phyloP scores from a whole-genome alignment of 2,329 filamentous ascomycete genomes.

The Colletotrichum tropicicola region DNA sequence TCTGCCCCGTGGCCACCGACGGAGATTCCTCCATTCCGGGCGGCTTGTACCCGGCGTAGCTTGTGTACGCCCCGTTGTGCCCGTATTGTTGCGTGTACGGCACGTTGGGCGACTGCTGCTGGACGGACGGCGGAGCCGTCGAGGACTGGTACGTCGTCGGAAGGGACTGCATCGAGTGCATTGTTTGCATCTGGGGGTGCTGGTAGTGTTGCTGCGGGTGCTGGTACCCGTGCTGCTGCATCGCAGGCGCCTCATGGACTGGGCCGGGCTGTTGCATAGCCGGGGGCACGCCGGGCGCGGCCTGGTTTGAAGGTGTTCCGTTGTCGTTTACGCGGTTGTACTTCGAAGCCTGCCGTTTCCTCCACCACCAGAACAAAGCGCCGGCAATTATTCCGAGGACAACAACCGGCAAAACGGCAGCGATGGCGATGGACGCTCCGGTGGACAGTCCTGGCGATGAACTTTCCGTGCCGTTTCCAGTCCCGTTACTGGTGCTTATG shows the following conservation, averaged over 20 bases:
- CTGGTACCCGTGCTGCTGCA: background rate
- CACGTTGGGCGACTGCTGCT: background rate
- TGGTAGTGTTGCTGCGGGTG: background rate
- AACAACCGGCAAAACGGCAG: conserved; percentile 12
- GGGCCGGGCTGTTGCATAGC: background rate
- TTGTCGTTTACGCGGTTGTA: background rate
- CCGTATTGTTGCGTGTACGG: conserved; percentile 9
- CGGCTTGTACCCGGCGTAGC: conserved; percentile 13
- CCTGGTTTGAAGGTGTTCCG: background rate
- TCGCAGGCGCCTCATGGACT: background rate
- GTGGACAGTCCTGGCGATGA: background rate
- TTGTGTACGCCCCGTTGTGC: background rate
- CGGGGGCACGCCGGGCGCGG: background rate
- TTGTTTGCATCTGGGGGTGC: background rate
- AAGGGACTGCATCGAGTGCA: conserved; percentile 2
- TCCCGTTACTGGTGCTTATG: background rate
- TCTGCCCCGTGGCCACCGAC: background rate
- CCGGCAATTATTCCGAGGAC: background rate
- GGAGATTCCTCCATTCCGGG: background rate
- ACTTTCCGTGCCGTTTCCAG: background rate
- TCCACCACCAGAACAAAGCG: conserved; percentile 20
- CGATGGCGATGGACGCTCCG: background rate
- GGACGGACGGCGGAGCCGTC: background rate
- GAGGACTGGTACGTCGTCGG: conserved; percentile 1
- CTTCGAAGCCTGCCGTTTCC: conserved; percentile 7